These are phyloP conservation scores for Obba rivulosa DNA, from an alignment of 768 basidiomycete species.

Conservation along the genomic window DNA sequence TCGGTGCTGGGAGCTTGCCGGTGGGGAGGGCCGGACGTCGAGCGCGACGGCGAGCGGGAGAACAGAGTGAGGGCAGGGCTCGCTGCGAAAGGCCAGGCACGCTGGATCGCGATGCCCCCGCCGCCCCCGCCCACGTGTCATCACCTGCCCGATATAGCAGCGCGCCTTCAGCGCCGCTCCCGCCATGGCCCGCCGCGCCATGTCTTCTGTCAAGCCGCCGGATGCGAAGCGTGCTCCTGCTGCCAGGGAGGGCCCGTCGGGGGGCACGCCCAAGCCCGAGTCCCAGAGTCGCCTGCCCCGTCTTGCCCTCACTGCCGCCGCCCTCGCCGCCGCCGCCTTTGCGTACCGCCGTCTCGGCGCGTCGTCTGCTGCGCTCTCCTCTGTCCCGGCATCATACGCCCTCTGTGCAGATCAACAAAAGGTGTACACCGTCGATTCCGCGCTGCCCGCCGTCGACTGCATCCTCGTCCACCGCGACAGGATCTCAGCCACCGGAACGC, in stretches of 20 bases:
- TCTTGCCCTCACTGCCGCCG: background rate
- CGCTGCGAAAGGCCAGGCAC: background rate
- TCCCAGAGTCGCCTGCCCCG: background rate
- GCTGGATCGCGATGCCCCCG: background rate
- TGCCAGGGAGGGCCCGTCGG: too few relatives aligned
- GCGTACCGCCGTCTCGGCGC: slow-evolving; percentile 4
- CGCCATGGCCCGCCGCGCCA: too few relatives aligned
- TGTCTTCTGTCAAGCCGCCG: too few relatives aligned
- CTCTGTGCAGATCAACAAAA: slow-evolving; percentile 48
- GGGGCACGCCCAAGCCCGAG: too few relatives aligned
- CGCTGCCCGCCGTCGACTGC: slow-evolving; percentile 50
- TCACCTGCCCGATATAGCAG: background rate
- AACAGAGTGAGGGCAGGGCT: background rate
- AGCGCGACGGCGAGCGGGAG: background rate
- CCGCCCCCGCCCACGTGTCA: background rate
- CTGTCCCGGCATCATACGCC: slow-evolving; percentile 36
- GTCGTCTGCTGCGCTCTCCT: background rate
- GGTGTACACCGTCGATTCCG: slow-evolving; percentile 68
- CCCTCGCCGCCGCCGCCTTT: background rate
- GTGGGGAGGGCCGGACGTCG: background rate
- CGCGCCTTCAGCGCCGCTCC: too few relatives aligned
- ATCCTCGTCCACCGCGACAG: slow-evolving; percentile 45
- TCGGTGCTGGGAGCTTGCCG: background rate
- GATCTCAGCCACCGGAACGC: slow-evolving; percentile 44
- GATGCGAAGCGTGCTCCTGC: too few relatives aligned